Base-by-base conservation (phyloP, 495 filamentous ascomycete species). In the Bryoglossum gracile region DNA sequence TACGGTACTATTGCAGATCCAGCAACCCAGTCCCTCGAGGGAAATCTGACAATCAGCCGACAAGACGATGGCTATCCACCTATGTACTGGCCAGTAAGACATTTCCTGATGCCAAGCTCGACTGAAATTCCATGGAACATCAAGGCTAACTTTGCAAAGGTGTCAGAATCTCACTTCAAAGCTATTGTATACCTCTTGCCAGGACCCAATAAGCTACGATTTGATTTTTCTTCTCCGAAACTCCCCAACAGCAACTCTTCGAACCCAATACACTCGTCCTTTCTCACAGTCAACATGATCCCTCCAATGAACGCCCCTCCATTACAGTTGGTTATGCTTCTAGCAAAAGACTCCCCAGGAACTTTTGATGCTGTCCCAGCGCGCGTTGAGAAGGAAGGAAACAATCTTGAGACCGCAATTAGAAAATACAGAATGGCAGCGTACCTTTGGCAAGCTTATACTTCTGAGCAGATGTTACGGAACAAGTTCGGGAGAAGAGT, bases 381-480 rank as follows among this genome's bases (percentile, higher is more conserved):
- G 44, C 72, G 84, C 26, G 65, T 75, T 34, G 78, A 86, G 59
- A 76, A 76, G 48, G 89, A 94, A 72, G 89, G 86, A 3, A 91
- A 91, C 60, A 77, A 75, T 2, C 58, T 95, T 24, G 84, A 91
- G 2, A 79, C 73, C 10, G 90, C 90, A 0, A 75, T 92, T 54
- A 75, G 77, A 47, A 95, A 95, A 64, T 94, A 87, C 58, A 77
- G 88, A 45, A 94, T 89, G 81, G 82, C 88, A 18, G 89, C 88
- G 14, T 94, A 95, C 62, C 73, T 96, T 2, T 96, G 90, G 90
- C 90, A 95, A 62, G 87, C 89, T 6, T 95, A 92, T 59, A 96
- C 90, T 0, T 87, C 85, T 10, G 89, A 95, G 60, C 89, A 96
- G 61, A 95, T 95, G 89, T 83, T 77, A 63, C 85, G 88, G 49